Percentiles rank a stretch among this genome's conserved stretches.
Evolutionary conservation across 345 rosid genomes (phyloP).

Genomic region (Aquilaria yunnanensis): DNA sequence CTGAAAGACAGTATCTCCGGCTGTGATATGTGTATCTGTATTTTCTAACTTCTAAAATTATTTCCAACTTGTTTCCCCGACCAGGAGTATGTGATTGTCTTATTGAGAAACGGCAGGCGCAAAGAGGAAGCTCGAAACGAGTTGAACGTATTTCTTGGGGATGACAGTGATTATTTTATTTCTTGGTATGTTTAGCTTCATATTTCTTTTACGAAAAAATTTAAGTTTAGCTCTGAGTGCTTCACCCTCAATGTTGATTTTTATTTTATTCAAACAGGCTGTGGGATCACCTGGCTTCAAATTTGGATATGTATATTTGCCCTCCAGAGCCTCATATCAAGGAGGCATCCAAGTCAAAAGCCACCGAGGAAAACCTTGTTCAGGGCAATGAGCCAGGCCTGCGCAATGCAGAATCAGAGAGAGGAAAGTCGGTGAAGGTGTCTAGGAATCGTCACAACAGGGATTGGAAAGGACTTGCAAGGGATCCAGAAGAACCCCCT

Average conservation of each 20-base stretch:
- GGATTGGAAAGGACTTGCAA: conserved; percentile 58
- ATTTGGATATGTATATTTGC: conserved; percentile 48
- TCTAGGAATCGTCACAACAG: conserved; percentile 42
- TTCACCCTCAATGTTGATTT: not conserved
- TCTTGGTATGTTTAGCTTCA: conserved; percentile 52
- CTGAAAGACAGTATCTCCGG: too few relatives aligned
- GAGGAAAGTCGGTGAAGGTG: conserved; percentile 33
- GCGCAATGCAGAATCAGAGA: conserved; percentile 41
- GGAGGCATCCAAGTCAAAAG: conserved; percentile 24
- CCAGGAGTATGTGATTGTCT: conserved; percentile 89
- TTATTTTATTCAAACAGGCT: conserved; percentile 47
- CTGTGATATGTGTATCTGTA: not conserved
- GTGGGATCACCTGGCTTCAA: conserved; percentile 89
- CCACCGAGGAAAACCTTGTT: conserved; percentile 20
- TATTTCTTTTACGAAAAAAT: not conserved
- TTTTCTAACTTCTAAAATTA: not conserved
- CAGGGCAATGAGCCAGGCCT: conserved; percentile 23
- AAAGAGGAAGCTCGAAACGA: conserved; percentile 85
- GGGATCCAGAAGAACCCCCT: conserved; percentile 50
- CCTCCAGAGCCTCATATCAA: conserved; percentile 27
- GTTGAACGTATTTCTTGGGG: conserved; percentile 84
- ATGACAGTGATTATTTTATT: conserved; percentile 80
- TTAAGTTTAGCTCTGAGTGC: not conserved
- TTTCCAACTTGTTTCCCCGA: conserved; percentile 16
- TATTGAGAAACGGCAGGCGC: conserved; percentile 81